Percentiles rank a stretch among this genome's conserved stretches.
Conservation (phyloP, 225 moss, liverwort and hornwort species). For the Pleurozium schreberi region DNA sequence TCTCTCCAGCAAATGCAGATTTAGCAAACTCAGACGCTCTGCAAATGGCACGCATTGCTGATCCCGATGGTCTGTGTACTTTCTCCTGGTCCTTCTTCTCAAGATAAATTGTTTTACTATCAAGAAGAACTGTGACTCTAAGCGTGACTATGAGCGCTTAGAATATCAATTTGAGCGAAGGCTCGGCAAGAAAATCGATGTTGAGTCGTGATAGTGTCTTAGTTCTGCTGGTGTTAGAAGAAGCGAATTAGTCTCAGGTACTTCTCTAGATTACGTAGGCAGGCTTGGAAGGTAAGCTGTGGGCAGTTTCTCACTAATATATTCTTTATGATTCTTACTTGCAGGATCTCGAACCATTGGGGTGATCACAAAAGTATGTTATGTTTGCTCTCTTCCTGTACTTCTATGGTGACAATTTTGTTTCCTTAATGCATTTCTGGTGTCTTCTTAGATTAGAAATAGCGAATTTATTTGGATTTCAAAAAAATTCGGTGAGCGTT, state of each 20-base stretch:
- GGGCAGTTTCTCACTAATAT: background rate
- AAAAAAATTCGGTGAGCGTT: background rate
- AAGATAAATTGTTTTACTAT: background rate
- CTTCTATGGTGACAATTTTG: background rate
- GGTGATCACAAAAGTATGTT: slow-evolving; percentile 84
- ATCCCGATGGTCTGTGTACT: slow-evolving; percentile 75
- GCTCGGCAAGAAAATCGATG: background rate
- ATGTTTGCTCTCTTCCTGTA: background rate
- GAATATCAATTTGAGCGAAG: background rate
- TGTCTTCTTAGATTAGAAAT: background rate
- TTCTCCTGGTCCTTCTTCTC: background rate
- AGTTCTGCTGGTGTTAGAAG: background rate
- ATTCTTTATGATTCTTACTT: background rate
- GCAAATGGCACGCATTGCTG: slow-evolving; percentile 98
- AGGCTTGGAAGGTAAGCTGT: background rate
- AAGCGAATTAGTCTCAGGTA: background rate
- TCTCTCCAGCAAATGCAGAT: slow-evolving; percentile 98
- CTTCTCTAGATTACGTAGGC: background rate
- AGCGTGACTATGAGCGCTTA: background rate
- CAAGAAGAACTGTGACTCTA: background rate
- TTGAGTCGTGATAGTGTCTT: background rate
- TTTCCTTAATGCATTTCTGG: background rate
- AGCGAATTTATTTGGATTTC: background rate
- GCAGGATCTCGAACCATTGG: slow-evolving; percentile 98
- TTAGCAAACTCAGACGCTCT: slow-evolving; percentile 94